Evolutionary conservation across 2,329 filamentous ascomycete species (phyloP), one percentile per base, ranked within the genome.

Genomic region (Scortechinia acanthostroma): DNA sequence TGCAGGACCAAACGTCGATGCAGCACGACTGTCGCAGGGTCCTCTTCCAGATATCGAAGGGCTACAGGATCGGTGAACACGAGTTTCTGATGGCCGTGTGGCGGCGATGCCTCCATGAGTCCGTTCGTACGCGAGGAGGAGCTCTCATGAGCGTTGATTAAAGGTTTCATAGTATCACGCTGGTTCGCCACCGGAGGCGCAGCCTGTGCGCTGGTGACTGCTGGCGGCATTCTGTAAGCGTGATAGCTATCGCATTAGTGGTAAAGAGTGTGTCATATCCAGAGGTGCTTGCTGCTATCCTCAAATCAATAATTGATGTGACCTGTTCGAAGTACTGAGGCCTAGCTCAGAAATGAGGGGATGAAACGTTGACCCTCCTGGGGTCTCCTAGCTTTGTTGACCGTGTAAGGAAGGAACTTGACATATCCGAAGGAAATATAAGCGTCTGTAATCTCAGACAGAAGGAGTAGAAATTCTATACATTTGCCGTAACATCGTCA

Each of bases 1-100:
- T 73, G 61, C 6, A 85, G 64, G 23, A 65, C 65, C 45, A 67
- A 60, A 21, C 74, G 68, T 37, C 75, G 72, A 43, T 76, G 70
- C 19, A 85, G 66, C 15, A 83, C 71, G 13, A 67, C 68, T 2
- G 75, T 80, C 1, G 71, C 74, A 2, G 74, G 65, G 48, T 85
- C 80, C 56, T 83, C 77, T 62, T 82, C 77, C 6, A 86, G 70
- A 53, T 83, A 81, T 10, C 35, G 35, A 6, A 40, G 17, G 17
- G 35, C 35, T 6, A 40, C 35, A 10, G 17, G 10, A 40, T 40
- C 35, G 6, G 35, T 40, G 17, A 40, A 40, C 13, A 19, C 35
- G 35, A 40, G 17, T 40, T 17, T 13, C 20, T 40, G 35, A 19
- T 40, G 35, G 17, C 10, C 17, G 6, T 40, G 35, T 17, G 17